phyloP scores from a whole-genome alignment of 176 grass and related monocot species.

The Oryza meyeriana region DNA sequence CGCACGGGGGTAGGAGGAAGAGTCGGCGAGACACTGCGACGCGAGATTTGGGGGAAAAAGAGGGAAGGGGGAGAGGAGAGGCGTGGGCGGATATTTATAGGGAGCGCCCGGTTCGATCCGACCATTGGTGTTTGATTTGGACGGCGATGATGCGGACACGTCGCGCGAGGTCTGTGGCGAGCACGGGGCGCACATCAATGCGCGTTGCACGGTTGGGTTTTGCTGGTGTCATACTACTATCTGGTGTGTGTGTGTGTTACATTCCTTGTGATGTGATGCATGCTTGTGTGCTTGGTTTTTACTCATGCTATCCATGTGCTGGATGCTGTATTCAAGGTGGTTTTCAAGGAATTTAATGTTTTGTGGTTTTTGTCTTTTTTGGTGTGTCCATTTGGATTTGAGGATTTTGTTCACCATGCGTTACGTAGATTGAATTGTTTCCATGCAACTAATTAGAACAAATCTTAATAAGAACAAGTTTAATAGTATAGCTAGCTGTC shows the following conservation, averaged over 20 bases:
- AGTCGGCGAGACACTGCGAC: neutral
- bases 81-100: neutral
- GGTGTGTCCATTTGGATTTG: neutral
- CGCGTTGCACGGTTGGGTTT: neutral
- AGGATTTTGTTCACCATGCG: neutral
- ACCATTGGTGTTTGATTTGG: constrained; percentile 36
- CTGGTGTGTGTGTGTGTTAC: neutral
- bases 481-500: too few species aligned
- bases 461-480: too few species aligned
- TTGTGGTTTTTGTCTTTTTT: too few species aligned
- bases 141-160: constrained; percentile 34
- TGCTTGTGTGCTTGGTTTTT: neutral
- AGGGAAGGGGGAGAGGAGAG: neutral
- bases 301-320: neutral
- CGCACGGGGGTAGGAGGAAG: neutral
- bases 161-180: neutral
- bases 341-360: neutral
- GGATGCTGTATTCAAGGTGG: constrained; percentile 16
- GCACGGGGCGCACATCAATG: neutral
- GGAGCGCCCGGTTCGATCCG: constrained; percentile 7
- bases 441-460: too few species aligned
- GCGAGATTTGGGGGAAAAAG: constrained; percentile 14
- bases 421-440: neutral
- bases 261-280: neutral
- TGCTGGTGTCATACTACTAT: neutral